These are phyloP conservation scores for Phtheirospermum japonicum DNA, from an alignment of 257 asterid genomes.

Conservation along the genomic window DNA sequence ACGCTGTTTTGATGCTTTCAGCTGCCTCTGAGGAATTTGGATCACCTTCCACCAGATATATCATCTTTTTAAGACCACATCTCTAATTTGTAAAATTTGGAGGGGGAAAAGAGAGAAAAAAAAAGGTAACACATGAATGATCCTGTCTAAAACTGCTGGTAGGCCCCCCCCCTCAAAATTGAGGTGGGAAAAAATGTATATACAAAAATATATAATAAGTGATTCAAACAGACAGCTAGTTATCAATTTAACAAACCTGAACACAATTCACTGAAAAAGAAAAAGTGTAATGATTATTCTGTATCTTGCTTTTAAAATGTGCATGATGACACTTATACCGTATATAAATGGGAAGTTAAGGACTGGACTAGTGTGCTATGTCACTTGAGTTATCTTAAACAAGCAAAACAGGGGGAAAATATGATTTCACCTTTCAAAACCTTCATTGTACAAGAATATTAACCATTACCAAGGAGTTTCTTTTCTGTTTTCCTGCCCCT, in stretches of 20 bases:
- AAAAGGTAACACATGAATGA: constrained; percentile 10
- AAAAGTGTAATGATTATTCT: constrained; percentile 1
- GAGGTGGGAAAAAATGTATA: constrained; percentile 1
- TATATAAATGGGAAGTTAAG: neutral
- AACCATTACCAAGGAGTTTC: too few species aligned
- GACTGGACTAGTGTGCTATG: neutral
- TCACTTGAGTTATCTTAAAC: constrained; percentile 8
- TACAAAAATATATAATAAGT: neutral
- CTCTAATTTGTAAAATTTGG: constrained; percentile 40
- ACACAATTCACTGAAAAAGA: neutral
- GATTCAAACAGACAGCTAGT: constrained; percentile 18
- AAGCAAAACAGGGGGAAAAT: neutral
- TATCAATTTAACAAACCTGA: constrained; percentile 12
- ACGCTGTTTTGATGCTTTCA: constrained; percentile 96
- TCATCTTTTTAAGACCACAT: constrained; percentile 95
- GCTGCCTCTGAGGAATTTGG: constrained; percentile 89
- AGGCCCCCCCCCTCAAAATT: constrained; percentile 7
- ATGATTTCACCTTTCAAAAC: too few species aligned
- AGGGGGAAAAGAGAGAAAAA: neutral
- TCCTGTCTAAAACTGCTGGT: constrained; percentile 9
- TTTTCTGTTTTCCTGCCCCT: too few species aligned
- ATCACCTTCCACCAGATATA: constrained; percentile 96
- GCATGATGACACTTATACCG: neutral
- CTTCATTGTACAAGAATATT: too few species aligned
- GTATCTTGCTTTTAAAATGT: neutral